Percentiles rank a stretch among this genome's conserved stretches.
Evolutionary conservation across 2,329 filamentous ascomycete species (phyloP).

Genomic region (Colletotrichum sp.): DNA sequence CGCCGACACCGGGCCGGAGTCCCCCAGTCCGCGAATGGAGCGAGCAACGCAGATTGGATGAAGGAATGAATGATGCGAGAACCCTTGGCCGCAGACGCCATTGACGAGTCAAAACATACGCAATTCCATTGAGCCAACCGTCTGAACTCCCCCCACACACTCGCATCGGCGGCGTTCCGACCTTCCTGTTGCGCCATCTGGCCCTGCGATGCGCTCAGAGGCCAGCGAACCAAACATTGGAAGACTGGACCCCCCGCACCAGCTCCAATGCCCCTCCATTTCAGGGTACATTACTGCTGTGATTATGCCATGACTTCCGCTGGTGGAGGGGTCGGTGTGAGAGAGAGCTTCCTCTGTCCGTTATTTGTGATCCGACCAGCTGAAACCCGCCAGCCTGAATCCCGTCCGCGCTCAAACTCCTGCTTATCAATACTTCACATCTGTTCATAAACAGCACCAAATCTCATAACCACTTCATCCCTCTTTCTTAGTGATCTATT

Average conservation of each 20-base stretch:
- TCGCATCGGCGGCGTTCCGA: constrained; percentile 13
- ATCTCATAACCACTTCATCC: neutral
- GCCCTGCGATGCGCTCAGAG: constrained; percentile 18
- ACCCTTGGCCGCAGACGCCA: neutral
- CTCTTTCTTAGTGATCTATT: neutral
- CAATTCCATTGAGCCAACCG: neutral
- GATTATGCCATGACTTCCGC: neutral
- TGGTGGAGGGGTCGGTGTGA: neutral
- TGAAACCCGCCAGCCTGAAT: neutral
- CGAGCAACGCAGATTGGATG: neutral
- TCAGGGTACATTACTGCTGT: neutral
- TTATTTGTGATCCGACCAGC: neutral
- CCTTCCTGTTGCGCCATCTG: constrained; percentile 18
- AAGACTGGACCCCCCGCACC: neutral
- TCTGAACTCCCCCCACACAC: neutral
- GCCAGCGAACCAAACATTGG: neutral
- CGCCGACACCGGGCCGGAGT: constrained; percentile 16
- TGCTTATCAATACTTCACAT: neutral
- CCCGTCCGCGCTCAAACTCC: neutral
- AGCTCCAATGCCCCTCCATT: neutral
- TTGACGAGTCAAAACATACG: neutral
- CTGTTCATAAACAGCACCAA: neutral
- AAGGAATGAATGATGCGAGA: neutral
- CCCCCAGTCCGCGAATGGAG: neutral
- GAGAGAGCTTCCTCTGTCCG: neutral